Evolutionary conservation across 139 green algal species (phyloP).

Genomic region (Coelastrella sp.): DNA sequence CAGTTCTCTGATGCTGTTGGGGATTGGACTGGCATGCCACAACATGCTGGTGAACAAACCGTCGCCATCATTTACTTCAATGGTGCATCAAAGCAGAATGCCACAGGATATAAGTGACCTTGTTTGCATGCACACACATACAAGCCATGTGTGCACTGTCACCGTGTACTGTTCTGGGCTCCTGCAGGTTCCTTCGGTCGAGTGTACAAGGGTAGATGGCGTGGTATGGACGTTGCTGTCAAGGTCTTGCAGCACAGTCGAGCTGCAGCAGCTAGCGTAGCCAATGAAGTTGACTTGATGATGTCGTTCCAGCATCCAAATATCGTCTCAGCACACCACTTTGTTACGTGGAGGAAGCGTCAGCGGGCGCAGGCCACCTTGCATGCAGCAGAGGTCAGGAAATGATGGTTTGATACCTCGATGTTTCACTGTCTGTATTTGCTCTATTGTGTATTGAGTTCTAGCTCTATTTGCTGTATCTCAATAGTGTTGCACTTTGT

Average conservation of each 20-base stretch:
- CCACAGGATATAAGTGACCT: too few relatives aligned
- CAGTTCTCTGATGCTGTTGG: background rate
- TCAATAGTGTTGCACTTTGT: too few relatives aligned
- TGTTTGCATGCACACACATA: too few relatives aligned
- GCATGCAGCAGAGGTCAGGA: background rate
- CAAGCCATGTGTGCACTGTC: too few relatives aligned
- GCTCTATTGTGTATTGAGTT: too few relatives aligned
- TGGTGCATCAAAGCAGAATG: too few relatives aligned
- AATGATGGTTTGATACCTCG: background rate
- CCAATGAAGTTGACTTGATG: conserved; percentile 28
- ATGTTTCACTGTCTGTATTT: background rate
- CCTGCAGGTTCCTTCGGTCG: conserved; percentile 49
- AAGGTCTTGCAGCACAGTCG: conserved; percentile 51
- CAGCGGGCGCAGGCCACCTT: background rate
- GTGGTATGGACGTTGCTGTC: conserved; percentile 39
- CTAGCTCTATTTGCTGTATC: too few relatives aligned
- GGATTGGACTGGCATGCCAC: too few relatives aligned
- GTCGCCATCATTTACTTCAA: too few relatives aligned
- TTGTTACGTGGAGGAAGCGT: conserved; percentile 34
- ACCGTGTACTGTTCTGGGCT: background rate
- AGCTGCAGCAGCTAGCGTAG: conserved; percentile 13
- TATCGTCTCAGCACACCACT: conserved; percentile 51
- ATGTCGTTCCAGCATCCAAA: conserved; percentile 46
- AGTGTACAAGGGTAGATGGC: conserved; percentile 50
- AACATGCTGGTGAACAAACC: too few relatives aligned